phyloP scores from a whole-genome alignment of 2,329 filamentous ascomycete species.

The Penicillium sp. region DNA sequence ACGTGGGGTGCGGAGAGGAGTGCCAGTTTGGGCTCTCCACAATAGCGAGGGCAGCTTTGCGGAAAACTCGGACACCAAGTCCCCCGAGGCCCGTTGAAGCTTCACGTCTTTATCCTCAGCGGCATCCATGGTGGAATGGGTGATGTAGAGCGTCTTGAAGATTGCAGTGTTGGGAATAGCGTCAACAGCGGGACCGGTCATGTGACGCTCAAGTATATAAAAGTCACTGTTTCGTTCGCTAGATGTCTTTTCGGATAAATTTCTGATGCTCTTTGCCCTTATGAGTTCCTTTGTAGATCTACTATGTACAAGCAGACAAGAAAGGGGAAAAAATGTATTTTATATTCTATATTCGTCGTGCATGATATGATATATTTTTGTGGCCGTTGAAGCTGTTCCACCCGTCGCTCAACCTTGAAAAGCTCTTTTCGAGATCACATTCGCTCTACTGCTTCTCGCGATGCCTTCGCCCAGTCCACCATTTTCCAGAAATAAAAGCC shows the following conservation, averaged over 20 bases:
- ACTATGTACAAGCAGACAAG: neutral
- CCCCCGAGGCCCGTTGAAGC: slow-evolving; percentile 48
- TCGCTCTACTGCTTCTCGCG: slow-evolving; percentile 6
- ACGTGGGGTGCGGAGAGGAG: slow-evolving; percentile 33
- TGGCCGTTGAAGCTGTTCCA: neutral
- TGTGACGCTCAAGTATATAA: slow-evolving; percentile 15
- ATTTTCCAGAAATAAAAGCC: slow-evolving; percentile 49
- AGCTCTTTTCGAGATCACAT: neutral
- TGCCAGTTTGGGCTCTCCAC: slow-evolving; percentile 35
- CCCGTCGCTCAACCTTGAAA: neutral
- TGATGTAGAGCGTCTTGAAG: slow-evolving; percentile 9
- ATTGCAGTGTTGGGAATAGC: slow-evolving; percentile 19
- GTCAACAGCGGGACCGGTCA: slow-evolving; percentile 27
- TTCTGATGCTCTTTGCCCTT: neutral
- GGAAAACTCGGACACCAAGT: slow-evolving; percentile 45
- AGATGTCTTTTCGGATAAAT: neutral
- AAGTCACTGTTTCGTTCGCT: neutral
- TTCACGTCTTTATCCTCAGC: slow-evolving; percentile 47
- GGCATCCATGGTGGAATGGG: slow-evolving; percentile 43
- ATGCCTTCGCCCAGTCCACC: slow-evolving; percentile 14
- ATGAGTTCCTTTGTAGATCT: neutral
- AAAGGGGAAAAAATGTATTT: no score
- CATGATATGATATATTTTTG: neutral
- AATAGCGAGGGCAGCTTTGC: slow-evolving; percentile 45
- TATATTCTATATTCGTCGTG: neutral